Evolutionary conservation across 2,329 filamentous ascomycete genomes (phyloP).

Genomic region (Claviceps sp.): DNA sequence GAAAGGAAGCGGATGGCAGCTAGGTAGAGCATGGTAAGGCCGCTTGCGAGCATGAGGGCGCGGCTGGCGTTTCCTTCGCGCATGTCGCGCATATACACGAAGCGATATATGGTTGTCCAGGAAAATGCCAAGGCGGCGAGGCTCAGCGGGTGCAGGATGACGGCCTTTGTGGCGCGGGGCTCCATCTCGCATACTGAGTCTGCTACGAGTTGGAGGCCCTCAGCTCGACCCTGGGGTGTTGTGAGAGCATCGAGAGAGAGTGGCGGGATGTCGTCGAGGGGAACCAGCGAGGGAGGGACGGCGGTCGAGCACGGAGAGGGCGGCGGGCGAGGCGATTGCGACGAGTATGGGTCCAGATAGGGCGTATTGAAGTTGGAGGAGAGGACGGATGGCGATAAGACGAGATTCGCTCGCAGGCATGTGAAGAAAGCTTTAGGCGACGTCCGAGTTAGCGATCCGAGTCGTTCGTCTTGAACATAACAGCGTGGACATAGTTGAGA

Average conservation of each 20-base stretch:
- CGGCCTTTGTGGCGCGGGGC: conserved; percentile 46
- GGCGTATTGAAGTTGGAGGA: conserved; percentile 54
- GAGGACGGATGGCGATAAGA: conserved; percentile 47
- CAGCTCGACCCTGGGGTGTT: conserved; percentile 44
- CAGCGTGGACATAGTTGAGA: background rate
- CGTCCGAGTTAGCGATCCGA: background rate
- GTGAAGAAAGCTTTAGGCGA: conserved; percentile 59
- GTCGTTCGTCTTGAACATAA: background rate
- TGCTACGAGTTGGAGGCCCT: conserved; percentile 59
- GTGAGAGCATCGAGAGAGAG: conserved; percentile 48
- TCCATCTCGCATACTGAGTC: conserved; percentile 76
- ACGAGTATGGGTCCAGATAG: conserved; percentile 37
- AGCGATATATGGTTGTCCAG: conserved; percentile 31
- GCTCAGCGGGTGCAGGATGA: conserved; percentile 50
- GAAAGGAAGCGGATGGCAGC: conserved; percentile 47
- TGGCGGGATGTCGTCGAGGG: conserved; percentile 40
- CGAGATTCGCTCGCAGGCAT: conserved; percentile 68
- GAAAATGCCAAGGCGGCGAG: conserved; percentile 32
- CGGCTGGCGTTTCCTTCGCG: conserved; percentile 35
- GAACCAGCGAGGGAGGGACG: conserved; percentile 26
- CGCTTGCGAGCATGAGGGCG: conserved; percentile 43
- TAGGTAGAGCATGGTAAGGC: conserved; percentile 50
- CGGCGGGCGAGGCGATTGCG: conserved; percentile 20
- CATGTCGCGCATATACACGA: conserved; percentile 26
- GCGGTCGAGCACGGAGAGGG: conserved; percentile 42